phyloP scores from a whole-genome alignment of 2,329 filamentous ascomycete species.

The Sporothrix luriei region DNA sequence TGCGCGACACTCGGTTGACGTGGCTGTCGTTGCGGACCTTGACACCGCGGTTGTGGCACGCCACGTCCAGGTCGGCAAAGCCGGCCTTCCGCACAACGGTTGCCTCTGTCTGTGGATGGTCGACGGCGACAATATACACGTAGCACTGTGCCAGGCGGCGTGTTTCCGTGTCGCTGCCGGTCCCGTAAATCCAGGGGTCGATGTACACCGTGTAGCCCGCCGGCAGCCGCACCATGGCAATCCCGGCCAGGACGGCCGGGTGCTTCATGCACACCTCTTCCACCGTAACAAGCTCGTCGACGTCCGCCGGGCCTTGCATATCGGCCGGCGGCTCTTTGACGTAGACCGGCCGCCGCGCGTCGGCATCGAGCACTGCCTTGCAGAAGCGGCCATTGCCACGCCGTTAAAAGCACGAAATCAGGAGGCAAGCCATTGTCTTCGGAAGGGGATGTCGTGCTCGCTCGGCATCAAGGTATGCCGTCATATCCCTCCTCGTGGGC shows the following conservation, averaged over 20 bases:
- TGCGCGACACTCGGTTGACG: slow-evolving; percentile 48
- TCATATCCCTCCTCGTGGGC: background rate
- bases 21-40: slow-evolving; percentile 52
- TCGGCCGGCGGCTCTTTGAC: background rate
- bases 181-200: slow-evolving; percentile 57
- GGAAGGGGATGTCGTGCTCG: background rate
- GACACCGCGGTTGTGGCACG: slow-evolving; percentile 50
- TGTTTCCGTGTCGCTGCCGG: background rate
- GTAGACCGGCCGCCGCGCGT: background rate
- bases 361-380: background rate
- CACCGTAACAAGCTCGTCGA: slow-evolving; percentile 45
- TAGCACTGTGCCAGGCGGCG: slow-evolving; percentile 29
- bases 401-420: slow-evolving; percentile 2
- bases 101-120: slow-evolving; percentile 47
- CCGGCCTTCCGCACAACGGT: slow-evolving; percentile 49
- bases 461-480: background rate
- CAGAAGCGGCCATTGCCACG: background rate
- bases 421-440: background rate
- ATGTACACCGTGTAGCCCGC: slow-evolving; percentile 49
- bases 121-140: slow-evolving; percentile 25
- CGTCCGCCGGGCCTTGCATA: slow-evolving; percentile 38
- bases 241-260: slow-evolving; percentile 46
- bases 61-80: slow-evolving; percentile 52
- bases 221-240: slow-evolving; percentile 50
- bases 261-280: slow-evolving; percentile 38